phyloP scores from a whole-genome alignment of 345 rosid genomes.

The Cardamine chenopodiifolia region DNA sequence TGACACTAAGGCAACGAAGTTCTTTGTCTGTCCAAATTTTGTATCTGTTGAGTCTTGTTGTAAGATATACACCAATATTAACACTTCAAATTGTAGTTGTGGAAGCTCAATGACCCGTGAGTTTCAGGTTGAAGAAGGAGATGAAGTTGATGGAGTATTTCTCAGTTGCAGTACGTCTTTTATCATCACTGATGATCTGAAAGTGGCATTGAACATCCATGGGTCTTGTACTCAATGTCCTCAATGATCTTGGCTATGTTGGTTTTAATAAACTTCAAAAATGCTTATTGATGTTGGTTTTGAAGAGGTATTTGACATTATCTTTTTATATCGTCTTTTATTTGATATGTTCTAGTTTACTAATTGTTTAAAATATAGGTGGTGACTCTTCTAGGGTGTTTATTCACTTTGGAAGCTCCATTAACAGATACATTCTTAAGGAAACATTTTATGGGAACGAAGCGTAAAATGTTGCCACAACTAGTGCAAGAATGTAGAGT shows the following conservation, averaged over 20 bases:
- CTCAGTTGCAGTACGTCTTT: constrained; percentile 17
- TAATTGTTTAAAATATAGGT: too few relatives aligned
- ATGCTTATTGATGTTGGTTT: constrained; percentile 32
- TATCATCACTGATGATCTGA: constrained; percentile 39
- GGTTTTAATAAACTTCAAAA: constrained; percentile 24
- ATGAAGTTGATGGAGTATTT: constrained; percentile 27
- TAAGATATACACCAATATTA: neutral
- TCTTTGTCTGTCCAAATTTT: constrained; percentile 20
- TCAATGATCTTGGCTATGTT: constrained; percentile 29
- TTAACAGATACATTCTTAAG: constrained; percentile 32
- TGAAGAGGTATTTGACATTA: constrained; percentile 24
- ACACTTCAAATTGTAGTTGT: neutral
- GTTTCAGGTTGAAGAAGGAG: neutral
- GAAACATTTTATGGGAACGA: constrained; percentile 20
- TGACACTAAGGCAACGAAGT: constrained; percentile 21
- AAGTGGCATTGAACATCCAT: constrained; percentile 28
- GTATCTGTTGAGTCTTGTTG: neutral
- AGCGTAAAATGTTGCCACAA: neutral
- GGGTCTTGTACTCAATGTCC: constrained; percentile 22
- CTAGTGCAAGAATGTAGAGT: neutral
- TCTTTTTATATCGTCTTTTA: too few relatives aligned
- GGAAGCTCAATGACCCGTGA: neutral
- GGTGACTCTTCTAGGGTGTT: constrained; percentile 22
- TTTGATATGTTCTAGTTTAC: too few relatives aligned
- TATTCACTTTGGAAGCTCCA: constrained; percentile 24